Percentiles rank a stretch among this genome's conserved stretches.
These are phyloP conservation scores for Arachis stenosperma DNA, from an alignment of 306 rosid species.

Conservation along the genomic window DNA sequence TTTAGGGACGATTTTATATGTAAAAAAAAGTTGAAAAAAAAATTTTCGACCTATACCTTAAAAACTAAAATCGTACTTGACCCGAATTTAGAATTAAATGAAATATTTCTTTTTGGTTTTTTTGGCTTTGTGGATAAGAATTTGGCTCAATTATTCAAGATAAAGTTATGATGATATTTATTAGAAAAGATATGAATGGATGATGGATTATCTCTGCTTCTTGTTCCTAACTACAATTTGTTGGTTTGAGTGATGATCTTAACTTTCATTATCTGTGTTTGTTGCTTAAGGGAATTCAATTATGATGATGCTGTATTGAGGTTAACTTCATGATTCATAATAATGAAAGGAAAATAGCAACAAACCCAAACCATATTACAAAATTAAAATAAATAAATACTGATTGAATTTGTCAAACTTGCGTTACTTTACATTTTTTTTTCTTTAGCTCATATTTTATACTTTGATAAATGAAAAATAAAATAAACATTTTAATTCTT, in stretches of 20 bases:
- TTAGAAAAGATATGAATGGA: neutral
- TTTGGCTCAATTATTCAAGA: neutral
- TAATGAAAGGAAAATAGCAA: slow-evolving; percentile 26
- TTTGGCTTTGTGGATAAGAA: slow-evolving; percentile 1
- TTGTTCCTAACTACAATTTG: neutral
- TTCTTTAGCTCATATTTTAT: neutral
- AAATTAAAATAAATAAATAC: neutral
- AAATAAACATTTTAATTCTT: too few species aligned
- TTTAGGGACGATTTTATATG: too few species aligned
- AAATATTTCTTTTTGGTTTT: slow-evolving; percentile 8
- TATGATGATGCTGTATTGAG: neutral
- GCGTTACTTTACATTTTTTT: neutral
- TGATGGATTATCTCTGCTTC: neutral
- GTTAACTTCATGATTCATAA: slow-evolving; percentile 37
- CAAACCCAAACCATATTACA: slow-evolving; percentile 16
- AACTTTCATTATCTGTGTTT: slow-evolving; percentile 3
- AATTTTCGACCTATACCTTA: too few species aligned
- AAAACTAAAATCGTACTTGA: too few species aligned
- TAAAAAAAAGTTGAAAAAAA: too few species aligned
- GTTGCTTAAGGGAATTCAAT: slow-evolving; percentile 4
- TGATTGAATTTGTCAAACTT: slow-evolving; percentile 38
- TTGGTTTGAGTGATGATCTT: slow-evolving; percentile 6
- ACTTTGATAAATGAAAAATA: slow-evolving; percentile 16
- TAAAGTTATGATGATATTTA: neutral
- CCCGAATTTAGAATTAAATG: neutral